phyloP scores from a whole-genome alignment of 805 yeast species.

The Komagataella ulmi region DNA sequence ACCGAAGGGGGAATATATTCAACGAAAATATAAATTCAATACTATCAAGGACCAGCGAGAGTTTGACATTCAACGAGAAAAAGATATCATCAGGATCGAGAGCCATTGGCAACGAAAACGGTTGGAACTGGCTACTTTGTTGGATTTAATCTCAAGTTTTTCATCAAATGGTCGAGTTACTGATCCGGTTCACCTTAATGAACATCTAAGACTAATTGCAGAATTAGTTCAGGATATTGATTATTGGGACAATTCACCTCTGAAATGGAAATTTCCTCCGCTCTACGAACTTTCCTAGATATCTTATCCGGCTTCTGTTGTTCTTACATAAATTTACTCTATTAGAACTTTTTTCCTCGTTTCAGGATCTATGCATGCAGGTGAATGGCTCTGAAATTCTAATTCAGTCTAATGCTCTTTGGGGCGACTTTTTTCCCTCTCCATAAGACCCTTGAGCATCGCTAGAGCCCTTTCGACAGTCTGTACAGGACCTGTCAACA shows the following conservation, averaged over 20 bases:
- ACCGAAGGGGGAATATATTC: background rate
- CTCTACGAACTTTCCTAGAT: constrained; percentile 3
- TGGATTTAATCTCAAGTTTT: background rate
- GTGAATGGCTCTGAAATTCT: background rate
- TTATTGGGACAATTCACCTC: constrained; percentile 4
- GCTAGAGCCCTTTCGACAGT: constrained; percentile 47
- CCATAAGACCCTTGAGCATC: constrained; percentile 40
- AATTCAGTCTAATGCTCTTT: constrained; percentile 3
- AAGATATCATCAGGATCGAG: background rate
- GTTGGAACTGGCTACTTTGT: background rate
- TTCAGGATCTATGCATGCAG: background rate
- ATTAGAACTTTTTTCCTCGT: background rate
- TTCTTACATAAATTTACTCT: background rate
- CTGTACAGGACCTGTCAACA: constrained; percentile 46
- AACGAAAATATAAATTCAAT: background rate
- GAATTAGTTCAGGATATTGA: background rate
- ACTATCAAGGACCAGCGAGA: background rate
- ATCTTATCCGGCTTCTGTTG: background rate
- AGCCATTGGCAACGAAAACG: background rate
- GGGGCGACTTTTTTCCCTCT: constrained; percentile 29
- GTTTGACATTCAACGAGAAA: background rate
- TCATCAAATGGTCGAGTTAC: background rate
- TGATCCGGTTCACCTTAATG: background rate
- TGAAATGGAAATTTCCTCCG: constrained; percentile 9
- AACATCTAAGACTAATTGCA: background rate